Evolutionary conservation across 148 eudicot genomes (phyloP), one percentile per base, ranked within the genome.

Genomic region (Fagopyrum homotropicum): DNA sequence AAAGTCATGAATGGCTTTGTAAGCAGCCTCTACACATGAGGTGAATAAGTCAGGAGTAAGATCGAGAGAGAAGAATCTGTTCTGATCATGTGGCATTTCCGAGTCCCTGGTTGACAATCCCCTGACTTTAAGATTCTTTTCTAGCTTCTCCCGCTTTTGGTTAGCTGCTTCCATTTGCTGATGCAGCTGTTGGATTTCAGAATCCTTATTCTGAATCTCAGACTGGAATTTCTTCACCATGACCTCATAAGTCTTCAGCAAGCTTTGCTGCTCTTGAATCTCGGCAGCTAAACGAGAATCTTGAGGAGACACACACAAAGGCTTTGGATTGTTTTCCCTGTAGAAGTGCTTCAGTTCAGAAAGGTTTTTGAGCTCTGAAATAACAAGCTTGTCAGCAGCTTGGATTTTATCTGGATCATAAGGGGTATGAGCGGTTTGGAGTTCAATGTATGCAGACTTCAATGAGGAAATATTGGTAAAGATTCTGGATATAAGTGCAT

Each of bases 141-240:
- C 99, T 45, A 92, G 86, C 72, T 88, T 95, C 54, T 85, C 92
- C 73, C 89, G 79, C 84, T 88, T 95, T 80, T 86, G 96, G 73
- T 48, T 90, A 45, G 97, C 97, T 78, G 89, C 96, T 78, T 89
- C 91, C 77, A 95, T 88, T 81, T 85, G 86, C 77, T 90, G 86
- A 81, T 92, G 91, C 83, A 95, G 79, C 82, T 92, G 99, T 73
- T 82, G 78, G 76, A 95, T 89, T 77, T 92, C 98, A 51, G 92
- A 76, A 80, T 95, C 98, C 83, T 95, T 92, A 76, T 95, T 95
- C 77, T 92, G 96, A 81, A 92, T 89, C 82, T 95, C 96, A 15
- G 93, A 92, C 69, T 95, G 98, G 75, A 95, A 95, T 78, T 89
- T 95, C 85, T 95, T 92, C 72, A 95, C 96, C 97, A 95, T 95